phyloP scores from a whole-genome alignment of 139 green algal genomes.

The Deuterostichococcus epilithicus region DNA sequence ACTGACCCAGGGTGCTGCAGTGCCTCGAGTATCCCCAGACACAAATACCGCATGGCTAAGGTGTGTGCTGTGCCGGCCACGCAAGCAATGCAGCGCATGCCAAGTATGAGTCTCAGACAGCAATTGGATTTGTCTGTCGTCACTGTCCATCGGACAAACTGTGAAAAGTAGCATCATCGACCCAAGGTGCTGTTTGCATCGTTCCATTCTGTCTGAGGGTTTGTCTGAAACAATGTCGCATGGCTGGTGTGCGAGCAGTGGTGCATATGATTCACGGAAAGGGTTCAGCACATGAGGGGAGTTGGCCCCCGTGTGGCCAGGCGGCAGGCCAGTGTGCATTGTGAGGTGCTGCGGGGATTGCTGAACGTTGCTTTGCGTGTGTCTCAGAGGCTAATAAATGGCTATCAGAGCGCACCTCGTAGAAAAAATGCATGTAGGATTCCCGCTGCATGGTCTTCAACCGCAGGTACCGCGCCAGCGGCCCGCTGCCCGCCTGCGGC shows the following conservation, averaged over 20 bases:
- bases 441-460: slow-evolving; percentile 78
- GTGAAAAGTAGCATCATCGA: slow-evolving; percentile 31
- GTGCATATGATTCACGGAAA: too few species aligned
- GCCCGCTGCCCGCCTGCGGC: slow-evolving; percentile 36
- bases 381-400: background rate
- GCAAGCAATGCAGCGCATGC: background rate
- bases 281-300: too few species aligned
- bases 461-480: slow-evolving; percentile 73
- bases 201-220: too few species aligned
- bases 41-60: too few species aligned
- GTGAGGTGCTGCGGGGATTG: background rate
- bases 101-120: background rate
- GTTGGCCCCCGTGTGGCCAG: too few species aligned
- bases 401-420: slow-evolving; percentile 57
- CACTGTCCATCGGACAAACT: slow-evolving; percentile 20
- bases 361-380: background rate
- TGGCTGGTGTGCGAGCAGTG: too few species aligned
- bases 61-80: too few species aligned
- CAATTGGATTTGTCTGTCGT: slow-evolving; percentile 1
- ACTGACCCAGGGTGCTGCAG: background rate
- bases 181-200: background rate
- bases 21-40: too few species aligned
- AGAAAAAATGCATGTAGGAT: slow-evolving; percentile 96
- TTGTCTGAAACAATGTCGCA: too few species aligned
- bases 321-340: background rate